Evolutionary conservation across 306 rosid genomes (phyloP).

Genomic region (Sphenostylis stenocarpa): DNA sequence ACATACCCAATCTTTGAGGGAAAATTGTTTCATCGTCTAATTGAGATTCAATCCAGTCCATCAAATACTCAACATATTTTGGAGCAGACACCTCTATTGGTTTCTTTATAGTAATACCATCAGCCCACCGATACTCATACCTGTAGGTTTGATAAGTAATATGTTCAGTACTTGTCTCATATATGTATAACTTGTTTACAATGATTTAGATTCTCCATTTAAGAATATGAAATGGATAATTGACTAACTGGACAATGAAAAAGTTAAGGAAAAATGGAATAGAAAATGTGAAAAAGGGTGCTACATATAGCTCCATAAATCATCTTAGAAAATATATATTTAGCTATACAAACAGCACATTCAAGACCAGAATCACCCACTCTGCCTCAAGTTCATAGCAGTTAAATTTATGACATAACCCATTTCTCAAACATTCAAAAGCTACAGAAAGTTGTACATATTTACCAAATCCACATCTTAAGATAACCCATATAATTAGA

Average conservation of each 20-base stretch:
- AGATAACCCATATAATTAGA: neutral
- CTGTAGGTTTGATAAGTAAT: conserved; percentile 37
- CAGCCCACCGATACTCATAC: conserved; percentile 91
- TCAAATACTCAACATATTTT: conserved; percentile 78
- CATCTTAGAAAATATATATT: neutral
- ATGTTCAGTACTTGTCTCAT: conserved; percentile 15
- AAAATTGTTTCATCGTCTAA: conserved; percentile 82
- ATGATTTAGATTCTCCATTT: neutral
- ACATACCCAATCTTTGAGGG: conserved; percentile 77
- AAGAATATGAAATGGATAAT: neutral
- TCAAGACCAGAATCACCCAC: neutral
- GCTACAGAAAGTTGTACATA: neutral
- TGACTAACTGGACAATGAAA: neutral
- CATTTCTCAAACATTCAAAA: conserved; percentile 1
- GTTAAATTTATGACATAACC: neutral
- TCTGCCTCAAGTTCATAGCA: neutral
- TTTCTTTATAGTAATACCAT: conserved; percentile 71
- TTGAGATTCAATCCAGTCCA: conserved; percentile 91
- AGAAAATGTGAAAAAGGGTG: neutral
- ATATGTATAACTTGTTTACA: conserved; percentile 4
- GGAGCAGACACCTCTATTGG: conserved; percentile 96
- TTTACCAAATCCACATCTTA: conserved; percentile 15
- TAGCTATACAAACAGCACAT: conserved; percentile 3
- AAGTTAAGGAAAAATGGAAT: neutral
- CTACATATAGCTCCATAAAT: neutral